Evolutionary conservation across 2,329 filamentous ascomycete genomes (phyloP).

Genomic region (Tolypocladium album): DNA sequence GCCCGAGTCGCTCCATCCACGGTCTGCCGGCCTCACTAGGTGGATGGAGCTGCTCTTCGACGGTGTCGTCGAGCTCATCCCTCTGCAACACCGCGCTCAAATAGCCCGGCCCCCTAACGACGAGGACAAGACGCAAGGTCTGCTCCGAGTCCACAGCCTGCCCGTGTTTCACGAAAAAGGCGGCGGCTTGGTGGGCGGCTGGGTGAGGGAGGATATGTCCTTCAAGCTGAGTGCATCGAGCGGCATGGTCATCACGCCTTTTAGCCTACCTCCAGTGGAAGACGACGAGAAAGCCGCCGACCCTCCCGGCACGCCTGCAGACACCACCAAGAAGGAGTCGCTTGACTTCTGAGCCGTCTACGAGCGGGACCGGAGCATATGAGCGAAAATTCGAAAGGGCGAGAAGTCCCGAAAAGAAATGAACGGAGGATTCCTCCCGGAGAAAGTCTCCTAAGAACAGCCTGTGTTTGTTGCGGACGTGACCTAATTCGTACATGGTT

Average conservation of each 20-base stretch:
- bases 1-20: conserved; percentile 69
- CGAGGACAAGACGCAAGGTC: conserved; percentile 68
- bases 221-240: conserved; percentile 75
- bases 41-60: conserved; percentile 83
- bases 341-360: conserved; percentile 54
- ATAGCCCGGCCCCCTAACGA: conserved; percentile 44
- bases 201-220: conserved; percentile 73
- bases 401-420: not conserved
- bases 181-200: conserved; percentile 58
- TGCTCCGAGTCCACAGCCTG: conserved; percentile 72
- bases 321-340: conserved; percentile 47
- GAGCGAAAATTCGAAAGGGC: not conserved
- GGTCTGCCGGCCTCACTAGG: conserved; percentile 62
- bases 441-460: not conserved
- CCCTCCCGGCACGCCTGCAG: conserved; percentile 32
- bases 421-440: not conserved
- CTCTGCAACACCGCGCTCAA: conserved; percentile 48
- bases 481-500: not conserved
- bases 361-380: not conserved
- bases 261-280: conserved; percentile 77
- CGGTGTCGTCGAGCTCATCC: conserved; percentile 72
- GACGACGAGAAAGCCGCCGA: conserved; percentile 43
- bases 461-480: not conserved
- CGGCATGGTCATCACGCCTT: conserved; percentile 78
- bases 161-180: conserved; percentile 84